phyloP scores from a whole-genome alignment of 1,284 basidiomycete genomes.

The Grifola frondosa region DNA sequence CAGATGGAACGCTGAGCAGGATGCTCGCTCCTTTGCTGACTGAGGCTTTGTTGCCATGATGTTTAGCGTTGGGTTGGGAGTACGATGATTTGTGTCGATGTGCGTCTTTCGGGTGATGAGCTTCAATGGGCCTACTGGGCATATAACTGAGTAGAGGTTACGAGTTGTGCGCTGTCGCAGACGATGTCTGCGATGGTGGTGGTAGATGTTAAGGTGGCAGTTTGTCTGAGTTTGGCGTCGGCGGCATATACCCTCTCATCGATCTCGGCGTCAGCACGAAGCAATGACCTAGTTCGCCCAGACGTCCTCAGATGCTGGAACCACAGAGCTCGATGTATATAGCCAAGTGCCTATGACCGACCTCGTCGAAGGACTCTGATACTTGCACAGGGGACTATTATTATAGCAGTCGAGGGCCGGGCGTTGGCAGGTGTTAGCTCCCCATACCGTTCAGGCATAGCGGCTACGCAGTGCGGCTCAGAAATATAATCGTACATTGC shows the following conservation, averaged over 20 bases:
- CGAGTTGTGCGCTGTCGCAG: slow-evolving; percentile 23
- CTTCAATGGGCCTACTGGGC: slow-evolving; percentile 48
- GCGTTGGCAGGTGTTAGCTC: too few relatives aligned
- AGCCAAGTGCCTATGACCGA: too few relatives aligned
- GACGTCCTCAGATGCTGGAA: too few relatives aligned
- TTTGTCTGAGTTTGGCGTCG: slow-evolving; percentile 16
- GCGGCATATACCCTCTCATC: neutral
- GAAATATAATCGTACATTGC: slow-evolving; percentile 13
- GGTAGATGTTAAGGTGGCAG: slow-evolving; percentile 23
- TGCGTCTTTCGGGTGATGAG: slow-evolving; percentile 32
- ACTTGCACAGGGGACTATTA: too few relatives aligned
- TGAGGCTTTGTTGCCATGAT: slow-evolving; percentile 50
- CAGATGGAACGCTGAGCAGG: slow-evolving; percentile 61
- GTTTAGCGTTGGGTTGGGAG: slow-evolving; percentile 30
- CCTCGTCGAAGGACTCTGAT: too few relatives aligned
- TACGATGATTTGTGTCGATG: slow-evolving; percentile 25
- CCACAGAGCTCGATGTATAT: too few relatives aligned
- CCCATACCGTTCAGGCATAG: too few relatives aligned
- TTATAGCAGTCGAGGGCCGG: too few relatives aligned
- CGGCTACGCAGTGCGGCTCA: too few relatives aligned
- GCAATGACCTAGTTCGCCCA: too few relatives aligned
- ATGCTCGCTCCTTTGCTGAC: slow-evolving; percentile 23
- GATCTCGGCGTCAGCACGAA: too few relatives aligned
- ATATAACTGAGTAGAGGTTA: slow-evolving; percentile 44
- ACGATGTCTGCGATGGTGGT: slow-evolving; percentile 33